A percentile compares a stretch with the other conserved stretches of the same genome.
phyloP scores from a whole-genome alignment of 805 yeast species.

The Clavispora asparagi region DNA sequence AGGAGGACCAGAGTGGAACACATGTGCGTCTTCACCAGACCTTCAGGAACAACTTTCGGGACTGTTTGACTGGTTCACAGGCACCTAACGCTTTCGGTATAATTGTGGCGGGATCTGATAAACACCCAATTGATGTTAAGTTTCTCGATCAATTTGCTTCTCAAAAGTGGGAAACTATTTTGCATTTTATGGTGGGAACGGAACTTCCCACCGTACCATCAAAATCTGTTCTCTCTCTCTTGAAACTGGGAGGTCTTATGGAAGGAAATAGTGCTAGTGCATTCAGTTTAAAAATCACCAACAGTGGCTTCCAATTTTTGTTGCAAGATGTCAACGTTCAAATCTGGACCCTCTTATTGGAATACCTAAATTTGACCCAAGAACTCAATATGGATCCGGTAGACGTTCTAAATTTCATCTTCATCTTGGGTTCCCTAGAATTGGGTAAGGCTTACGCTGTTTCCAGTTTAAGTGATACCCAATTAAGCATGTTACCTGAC shows the following conservation, averaged over 20 bases:
- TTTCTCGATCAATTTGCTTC: conserved; percentile 78
- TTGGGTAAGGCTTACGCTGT: conserved; percentile 82
- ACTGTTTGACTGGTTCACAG: conserved; percentile 78
- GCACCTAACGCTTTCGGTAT: conserved; percentile 72
- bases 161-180: conserved; percentile 87
- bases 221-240: conserved; percentile 70
- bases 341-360: conserved; percentile 86
- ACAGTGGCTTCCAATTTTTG: conserved; percentile 88
- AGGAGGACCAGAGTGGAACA: conserved; percentile 47
- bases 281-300: conserved; percentile 63
- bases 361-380: conserved; percentile 81
- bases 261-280: conserved; percentile 45
- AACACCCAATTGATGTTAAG: conserved; percentile 53
- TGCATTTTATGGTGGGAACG: conserved; percentile 97
- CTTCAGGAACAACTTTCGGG: conserved; percentile 69
- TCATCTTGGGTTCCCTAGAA: conserved; percentile 89
- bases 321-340: conserved; percentile 91
- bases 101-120: conserved; percentile 49
- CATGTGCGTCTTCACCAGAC: conserved; percentile 59
- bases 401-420: conserved; percentile 88
- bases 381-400: conserved; percentile 90
- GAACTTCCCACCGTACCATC: conserved; percentile 63
- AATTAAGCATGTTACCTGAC: conserved; percentile 80
- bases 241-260: conserved; percentile 83
- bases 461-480: conserved; percentile 69